These are phyloP conservation scores for Clarireedia monteithiana DNA, from an alignment of 2,329 filamentous ascomycete species.

Conservation along the genomic window DNA sequence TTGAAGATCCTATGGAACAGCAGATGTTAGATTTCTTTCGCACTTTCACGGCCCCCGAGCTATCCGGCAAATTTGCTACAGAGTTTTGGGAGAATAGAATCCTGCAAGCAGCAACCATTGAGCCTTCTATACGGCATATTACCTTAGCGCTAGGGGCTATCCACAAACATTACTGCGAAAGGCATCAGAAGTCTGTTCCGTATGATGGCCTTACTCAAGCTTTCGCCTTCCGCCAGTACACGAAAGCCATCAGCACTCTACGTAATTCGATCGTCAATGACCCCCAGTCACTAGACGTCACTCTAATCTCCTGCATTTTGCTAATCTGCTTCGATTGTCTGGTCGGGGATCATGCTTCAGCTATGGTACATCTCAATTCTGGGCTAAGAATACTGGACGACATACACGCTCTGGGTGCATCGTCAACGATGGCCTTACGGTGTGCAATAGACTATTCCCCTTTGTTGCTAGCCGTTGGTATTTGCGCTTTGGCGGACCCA, in stretches of 20 bases:
- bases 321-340: slow-evolving; percentile 54
- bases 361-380: slow-evolving; percentile 24
- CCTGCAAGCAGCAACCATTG: slow-evolving; percentile 16
- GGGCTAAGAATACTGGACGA: slow-evolving; percentile 24
- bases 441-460: slow-evolving; percentile 22
- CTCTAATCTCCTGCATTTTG: slow-evolving; percentile 55
- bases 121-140: slow-evolving; percentile 24
- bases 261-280: slow-evolving; percentile 22
- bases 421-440: slow-evolving; percentile 10
- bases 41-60: slow-evolving; percentile 18
- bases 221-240: slow-evolving; percentile 52
- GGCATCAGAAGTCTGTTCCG: slow-evolving; percentile 36
- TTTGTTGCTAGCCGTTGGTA: slow-evolving; percentile 21
- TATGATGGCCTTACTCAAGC: slow-evolving; percentile 11
- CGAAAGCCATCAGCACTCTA: slow-evolving; percentile 39
- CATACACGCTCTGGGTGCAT: slow-evolving; percentile 13
- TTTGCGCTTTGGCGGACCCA: slow-evolving; percentile 23
- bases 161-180: slow-evolving; percentile 27
- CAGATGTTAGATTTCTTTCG: slow-evolving; percentile 21
- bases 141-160: slow-evolving; percentile 26
- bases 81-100: slow-evolving; percentile 25
- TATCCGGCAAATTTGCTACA: slow-evolving; percentile 20
- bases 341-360: slow-evolving; percentile 21
- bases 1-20: slow-evolving; percentile 19
- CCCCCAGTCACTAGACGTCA: slow-evolving; percentile 27